phyloP scores from a whole-genome alignment of 1,284 basidiomycete genomes.

The Cutaneotrichosporon spelunceum region DNA sequence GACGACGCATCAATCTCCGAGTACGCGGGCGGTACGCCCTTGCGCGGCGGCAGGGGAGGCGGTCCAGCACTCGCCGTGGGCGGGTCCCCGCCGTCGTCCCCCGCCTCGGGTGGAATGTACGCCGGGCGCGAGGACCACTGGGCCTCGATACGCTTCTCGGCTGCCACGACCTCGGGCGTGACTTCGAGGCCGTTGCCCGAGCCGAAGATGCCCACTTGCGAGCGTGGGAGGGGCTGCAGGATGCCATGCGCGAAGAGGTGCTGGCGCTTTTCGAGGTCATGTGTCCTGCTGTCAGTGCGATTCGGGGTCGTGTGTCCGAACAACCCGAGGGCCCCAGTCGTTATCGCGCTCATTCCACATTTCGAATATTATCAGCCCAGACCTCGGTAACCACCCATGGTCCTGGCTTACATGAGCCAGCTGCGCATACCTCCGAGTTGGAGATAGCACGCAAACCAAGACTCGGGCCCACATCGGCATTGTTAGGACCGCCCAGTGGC shows the following conservation, averaged over 20 bases:
- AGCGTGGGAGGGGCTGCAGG: slow-evolving; percentile 44
- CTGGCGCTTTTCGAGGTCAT: slow-evolving; percentile 70
- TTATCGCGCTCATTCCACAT: background rate
- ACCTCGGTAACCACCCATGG: background rate
- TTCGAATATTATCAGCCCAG: background rate
- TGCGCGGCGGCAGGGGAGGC: slow-evolving; percentile 7
- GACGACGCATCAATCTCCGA: background rate
- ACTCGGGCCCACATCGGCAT: no score
- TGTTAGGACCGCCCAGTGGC: no score
- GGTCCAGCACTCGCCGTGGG: background rate
- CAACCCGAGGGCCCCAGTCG: no score
- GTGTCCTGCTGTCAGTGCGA: slow-evolving; percentile 44
- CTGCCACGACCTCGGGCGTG: slow-evolving; percentile 37
- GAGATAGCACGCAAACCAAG: background rate
- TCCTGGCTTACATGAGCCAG: background rate
- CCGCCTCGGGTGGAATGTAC: background rate
- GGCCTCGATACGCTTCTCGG: slow-evolving; percentile 27
- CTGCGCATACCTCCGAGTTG: background rate
- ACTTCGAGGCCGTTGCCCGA: slow-evolving; percentile 38
- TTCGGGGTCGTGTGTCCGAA: no score
- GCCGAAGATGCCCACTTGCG: slow-evolving; percentile 42
- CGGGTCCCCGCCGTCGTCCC: background rate
- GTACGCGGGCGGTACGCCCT: background rate
- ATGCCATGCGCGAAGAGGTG: slow-evolving; percentile 58
- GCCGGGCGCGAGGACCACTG: slow-evolving; percentile 13